These are phyloP conservation scores for Aureobasidium sp. DNA, from an alignment of 2,329 filamentous ascomycete genomes.

Conservation along the genomic window DNA sequence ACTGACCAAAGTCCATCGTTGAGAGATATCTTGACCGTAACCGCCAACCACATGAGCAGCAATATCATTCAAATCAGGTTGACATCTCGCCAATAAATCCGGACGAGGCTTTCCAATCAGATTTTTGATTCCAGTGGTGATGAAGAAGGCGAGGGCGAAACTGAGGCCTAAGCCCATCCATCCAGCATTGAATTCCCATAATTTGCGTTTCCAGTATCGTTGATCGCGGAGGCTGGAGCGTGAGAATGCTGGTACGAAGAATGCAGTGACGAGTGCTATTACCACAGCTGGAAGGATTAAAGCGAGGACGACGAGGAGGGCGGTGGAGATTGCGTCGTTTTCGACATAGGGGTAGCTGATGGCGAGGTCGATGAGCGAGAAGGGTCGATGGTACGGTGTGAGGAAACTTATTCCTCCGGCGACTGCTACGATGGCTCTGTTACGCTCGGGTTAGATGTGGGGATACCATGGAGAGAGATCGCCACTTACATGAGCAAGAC, in stretches of 20 bases:
- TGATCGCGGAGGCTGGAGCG: slow-evolving; percentile 46
- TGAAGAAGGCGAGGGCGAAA: slow-evolving; percentile 63
- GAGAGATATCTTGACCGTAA: slow-evolving; percentile 40
- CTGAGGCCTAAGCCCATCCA: slow-evolving; percentile 72
- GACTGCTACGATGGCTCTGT: slow-evolving; percentile 18
- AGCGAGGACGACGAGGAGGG: slow-evolving; percentile 55
- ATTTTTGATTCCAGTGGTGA: slow-evolving; percentile 80
- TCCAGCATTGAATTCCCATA: slow-evolving; percentile 83
- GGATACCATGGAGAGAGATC: too few species aligned
- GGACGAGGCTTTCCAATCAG: slow-evolving; percentile 57
- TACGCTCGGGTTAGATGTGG: too few species aligned
- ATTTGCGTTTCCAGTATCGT: slow-evolving; percentile 67
- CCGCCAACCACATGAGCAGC: slow-evolving; percentile 53
- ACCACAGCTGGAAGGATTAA: slow-evolving; percentile 57
- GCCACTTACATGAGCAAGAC: slow-evolving; percentile 51
- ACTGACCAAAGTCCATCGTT: slow-evolving; percentile 62
- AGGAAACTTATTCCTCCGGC: slow-evolving; percentile 47
- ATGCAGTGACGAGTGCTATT: slow-evolving; percentile 59
- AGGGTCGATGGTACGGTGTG: slow-evolving; percentile 59
- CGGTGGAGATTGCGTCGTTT: slow-evolving; percentile 63
- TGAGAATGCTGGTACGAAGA: slow-evolving; percentile 44
- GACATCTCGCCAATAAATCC: slow-evolving; percentile 60
- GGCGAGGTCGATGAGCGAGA: slow-evolving; percentile 62
- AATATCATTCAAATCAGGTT: slow-evolving; percentile 61
- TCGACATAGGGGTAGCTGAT: slow-evolving; percentile 71